These are phyloP conservation scores for Fusarium setosum DNA, from an alignment of 2,329 filamentous ascomycete species.

Conservation along the genomic window DNA sequence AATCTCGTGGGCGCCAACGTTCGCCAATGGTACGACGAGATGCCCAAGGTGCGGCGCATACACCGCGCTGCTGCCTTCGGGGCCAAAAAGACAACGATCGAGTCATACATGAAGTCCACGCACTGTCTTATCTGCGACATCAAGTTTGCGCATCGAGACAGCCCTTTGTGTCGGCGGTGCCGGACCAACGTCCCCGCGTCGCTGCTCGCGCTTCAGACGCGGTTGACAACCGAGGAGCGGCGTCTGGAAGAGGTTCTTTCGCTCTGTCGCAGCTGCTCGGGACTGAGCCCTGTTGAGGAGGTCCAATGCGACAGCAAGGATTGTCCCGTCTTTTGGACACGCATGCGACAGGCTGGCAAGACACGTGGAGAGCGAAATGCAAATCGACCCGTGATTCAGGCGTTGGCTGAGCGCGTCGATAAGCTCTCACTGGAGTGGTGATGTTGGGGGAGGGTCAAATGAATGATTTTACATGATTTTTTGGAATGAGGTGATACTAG, in stretches of 20 bases:
- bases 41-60: slow-evolving; percentile 89
- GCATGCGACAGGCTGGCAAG: slow-evolving; percentile 70
- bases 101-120: slow-evolving; percentile 88
- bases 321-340: slow-evolving; percentile 90
- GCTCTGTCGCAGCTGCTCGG: slow-evolving; percentile 85
- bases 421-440: slow-evolving; percentile 50
- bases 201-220: slow-evolving; percentile 71
- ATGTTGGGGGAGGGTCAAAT: neutral
- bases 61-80: slow-evolving; percentile 48
- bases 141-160: slow-evolving; percentile 44
- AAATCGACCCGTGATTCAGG: slow-evolving; percentile 47
- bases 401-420: slow-evolving; percentile 44
- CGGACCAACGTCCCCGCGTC: slow-evolving; percentile 65
- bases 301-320: slow-evolving; percentile 92
- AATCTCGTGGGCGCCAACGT: slow-evolving; percentile 95
- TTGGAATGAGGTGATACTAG: neutral
- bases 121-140: slow-evolving; percentile 79
- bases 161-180: slow-evolving; percentile 69
- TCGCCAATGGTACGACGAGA: slow-evolving; percentile 91
- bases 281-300: slow-evolving; percentile 77
- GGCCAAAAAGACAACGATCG: slow-evolving; percentile 78
- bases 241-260: slow-evolving; percentile 72
- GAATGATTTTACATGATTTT: neutral
- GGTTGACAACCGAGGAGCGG: slow-evolving; percentile 72
- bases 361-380: slow-evolving; percentile 52